Conservation (phyloP, 1,139 yeast species). For the Keqinozyma sinolaborantium region DNA sequence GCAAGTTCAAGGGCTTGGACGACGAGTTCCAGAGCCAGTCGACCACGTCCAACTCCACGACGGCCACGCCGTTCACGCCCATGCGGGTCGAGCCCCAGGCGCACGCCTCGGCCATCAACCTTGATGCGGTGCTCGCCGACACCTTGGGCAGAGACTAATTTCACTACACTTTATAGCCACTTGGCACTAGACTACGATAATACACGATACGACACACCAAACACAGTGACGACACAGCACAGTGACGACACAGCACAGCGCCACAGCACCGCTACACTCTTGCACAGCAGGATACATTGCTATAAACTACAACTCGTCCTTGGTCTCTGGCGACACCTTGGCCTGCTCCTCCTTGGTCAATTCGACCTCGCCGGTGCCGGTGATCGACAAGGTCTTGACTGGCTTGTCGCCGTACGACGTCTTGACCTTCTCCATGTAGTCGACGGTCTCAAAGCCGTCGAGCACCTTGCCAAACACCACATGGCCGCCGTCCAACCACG, state of each 20-base stretch:
- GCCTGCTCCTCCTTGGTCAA: constrained; percentile 17
- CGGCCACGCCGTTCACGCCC: constrained; percentile 1
- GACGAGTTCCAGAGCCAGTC: constrained; percentile 5
- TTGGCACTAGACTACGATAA: too few species aligned
- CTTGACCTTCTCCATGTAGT: constrained; percentile 50
- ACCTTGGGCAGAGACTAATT: neutral
- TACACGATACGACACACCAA: too few species aligned
- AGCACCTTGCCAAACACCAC: constrained; percentile 81
- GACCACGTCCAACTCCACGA: neutral
- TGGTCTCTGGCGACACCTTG: constrained; percentile 10
- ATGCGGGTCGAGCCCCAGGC: neutral
- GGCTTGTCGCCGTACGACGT: constrained; percentile 53
- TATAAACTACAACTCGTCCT: constrained; percentile 30
- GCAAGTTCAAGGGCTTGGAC: constrained; percentile 19
- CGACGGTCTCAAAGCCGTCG: constrained; percentile 64
- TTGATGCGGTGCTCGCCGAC: neutral
- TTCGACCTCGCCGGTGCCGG: constrained; percentile 43
- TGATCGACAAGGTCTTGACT: constrained; percentile 45
- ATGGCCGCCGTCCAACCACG: constrained; percentile 66
- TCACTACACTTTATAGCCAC: too few species aligned
- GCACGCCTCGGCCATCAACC: neutral
- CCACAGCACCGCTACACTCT: too few species aligned
- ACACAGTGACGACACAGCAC: too few species aligned
- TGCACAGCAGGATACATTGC: too few species aligned
- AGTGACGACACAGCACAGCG: too few species aligned